Base-by-base conservation (phyloP, 257 asterid species). In the Orobanche coerulescens region DNA sequence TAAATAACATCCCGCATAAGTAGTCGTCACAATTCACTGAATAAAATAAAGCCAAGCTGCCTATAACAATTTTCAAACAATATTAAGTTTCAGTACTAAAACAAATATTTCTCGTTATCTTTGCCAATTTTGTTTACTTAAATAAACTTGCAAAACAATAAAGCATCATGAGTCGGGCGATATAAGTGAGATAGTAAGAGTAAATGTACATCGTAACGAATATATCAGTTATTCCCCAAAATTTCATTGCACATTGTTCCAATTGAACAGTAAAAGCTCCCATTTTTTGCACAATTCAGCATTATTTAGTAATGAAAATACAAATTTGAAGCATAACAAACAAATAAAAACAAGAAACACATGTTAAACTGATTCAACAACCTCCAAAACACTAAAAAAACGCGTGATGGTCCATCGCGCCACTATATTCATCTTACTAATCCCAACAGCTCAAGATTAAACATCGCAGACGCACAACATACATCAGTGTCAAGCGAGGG, bases 261-360 rank as follows among this genome's bases (percentile, higher is more conserved):
- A 7, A 3, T 44, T 25, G n/a, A 65, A 64, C 34, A 44, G 46
- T 19, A 42, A 25, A 69, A 58, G 20, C 22, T 58, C 64, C 60
- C 39, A 51, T 50, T 13, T 64, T 26, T 33, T 62, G n/a, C 34
- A 67, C 10, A 58, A 23, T 18, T 48, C 61, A 49, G 49, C 64
- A 42, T 37, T 53, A 40, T 24, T 26, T 26, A 34, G 56, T 9
- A 59, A 8, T 26, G 25, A 39, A 34, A 63, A 50, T 60, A 52
- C 3, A 30, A 49, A 12, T 3, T 12, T 5, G 43, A 53, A 25
- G 57, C 5, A 36, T 24, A 55, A 16, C 47, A 61, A 61, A n/a
- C 49, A 44, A 8, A 11, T 3, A 16, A 30, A 61, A 61, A n/a
- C 49, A 44, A 8, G 47, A 10, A 16, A 30, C n/a, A 28, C 53